These are phyloP conservation scores for Penicillium sp. DNA, from an alignment of 2,329 filamentous ascomycete genomes.

Conservation along the genomic window DNA sequence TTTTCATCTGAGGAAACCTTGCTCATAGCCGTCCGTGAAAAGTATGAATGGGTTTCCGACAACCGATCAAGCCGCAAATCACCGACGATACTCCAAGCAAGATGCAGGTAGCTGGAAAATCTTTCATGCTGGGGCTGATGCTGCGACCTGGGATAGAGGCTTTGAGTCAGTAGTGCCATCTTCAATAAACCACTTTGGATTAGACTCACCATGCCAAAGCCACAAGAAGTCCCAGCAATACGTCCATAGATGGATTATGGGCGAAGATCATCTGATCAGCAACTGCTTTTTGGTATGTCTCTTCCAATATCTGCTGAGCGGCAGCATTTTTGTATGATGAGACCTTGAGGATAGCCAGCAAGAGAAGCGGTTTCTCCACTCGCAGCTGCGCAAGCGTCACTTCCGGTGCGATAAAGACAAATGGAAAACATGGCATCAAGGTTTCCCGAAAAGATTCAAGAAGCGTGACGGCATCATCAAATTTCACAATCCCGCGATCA, in stretches of 20 bases:
- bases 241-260: conserved; percentile 1
- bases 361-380: background rate
- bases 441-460: background rate
- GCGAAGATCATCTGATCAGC: conserved; percentile 1
- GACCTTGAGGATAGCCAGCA: conserved; percentile 3
- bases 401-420: background rate
- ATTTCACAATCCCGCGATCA: background rate
- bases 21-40: background rate
- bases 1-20: background rate
- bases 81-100: background rate
- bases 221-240: background rate
- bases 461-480: background rate
- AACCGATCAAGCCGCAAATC: background rate
- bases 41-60: background rate
- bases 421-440: conserved; percentile 4
- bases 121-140: background rate
- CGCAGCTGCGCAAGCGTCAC: background rate
- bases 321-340: background rate
- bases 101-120: conserved; percentile 1
- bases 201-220: conserved; percentile 1
- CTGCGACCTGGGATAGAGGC: background rate
- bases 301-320: background rate
- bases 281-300: background rate
- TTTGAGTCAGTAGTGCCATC: background rate
- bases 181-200: background rate